phyloP scores from a whole-genome alignment of 164 flowering plant genomes.

The Stephania yunnanensis region DNA sequence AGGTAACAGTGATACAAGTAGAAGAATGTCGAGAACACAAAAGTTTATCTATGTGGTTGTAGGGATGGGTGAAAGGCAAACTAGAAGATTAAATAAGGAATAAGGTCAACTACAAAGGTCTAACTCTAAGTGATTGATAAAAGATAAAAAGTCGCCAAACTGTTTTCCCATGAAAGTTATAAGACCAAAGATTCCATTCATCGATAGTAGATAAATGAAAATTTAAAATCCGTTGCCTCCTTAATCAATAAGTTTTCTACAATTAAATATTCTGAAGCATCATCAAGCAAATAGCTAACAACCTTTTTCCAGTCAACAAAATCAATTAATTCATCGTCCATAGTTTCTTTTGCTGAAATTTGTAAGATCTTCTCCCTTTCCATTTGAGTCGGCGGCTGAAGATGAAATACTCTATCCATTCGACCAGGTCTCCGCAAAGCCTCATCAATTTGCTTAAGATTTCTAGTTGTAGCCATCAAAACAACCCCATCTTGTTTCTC shows the following conservation, averaged over 20 bases:
- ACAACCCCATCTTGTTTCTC: conserved; percentile 99
- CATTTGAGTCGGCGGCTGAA: conserved; percentile 67
- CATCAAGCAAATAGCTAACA: neutral
- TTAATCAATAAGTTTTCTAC: neutral
- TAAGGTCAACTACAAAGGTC: no score
- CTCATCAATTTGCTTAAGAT: conserved; percentile 72
- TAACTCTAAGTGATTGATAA: no score
- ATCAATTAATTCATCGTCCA: conserved; percentile 76
- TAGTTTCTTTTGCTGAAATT: conserved; percentile 72
- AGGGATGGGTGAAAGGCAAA: no score
- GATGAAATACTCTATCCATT: conserved; percentile 94
- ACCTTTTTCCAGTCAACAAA: conserved; percentile 94
- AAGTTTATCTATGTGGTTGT: no score
- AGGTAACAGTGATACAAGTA: no score
- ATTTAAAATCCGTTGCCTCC: no score
- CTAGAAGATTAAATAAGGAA: no score
- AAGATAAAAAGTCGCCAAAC: no score
- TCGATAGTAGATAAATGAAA: no score
- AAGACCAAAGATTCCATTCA: no score
- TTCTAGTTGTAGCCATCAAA: conserved; percentile 88
- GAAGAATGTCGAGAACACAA: no score
- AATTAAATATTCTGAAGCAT: neutral
- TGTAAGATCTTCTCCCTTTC: conserved; percentile 81
- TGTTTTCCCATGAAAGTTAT: no score
- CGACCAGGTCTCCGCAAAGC: conserved; percentile 94